phyloP scores from a whole-genome alignment of 805 yeast species.

The Hanseniaspora singularis region DNA sequence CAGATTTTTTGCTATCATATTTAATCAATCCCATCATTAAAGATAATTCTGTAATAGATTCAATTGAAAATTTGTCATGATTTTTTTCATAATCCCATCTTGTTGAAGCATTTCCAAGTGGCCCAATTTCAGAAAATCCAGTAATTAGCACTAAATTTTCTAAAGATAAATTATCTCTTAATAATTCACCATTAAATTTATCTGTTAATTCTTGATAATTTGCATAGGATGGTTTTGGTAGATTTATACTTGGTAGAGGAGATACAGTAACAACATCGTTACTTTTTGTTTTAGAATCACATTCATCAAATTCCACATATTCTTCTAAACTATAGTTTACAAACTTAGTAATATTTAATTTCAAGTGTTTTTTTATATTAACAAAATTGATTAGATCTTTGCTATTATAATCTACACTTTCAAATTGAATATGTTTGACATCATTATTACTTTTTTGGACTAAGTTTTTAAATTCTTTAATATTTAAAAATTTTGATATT shows the following conservation, averaged over 20 bases:
- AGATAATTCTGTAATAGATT: conserved; percentile 85
- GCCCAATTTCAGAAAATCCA: conserved; percentile 83
- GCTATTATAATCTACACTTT: neutral
- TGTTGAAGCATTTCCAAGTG: conserved; percentile 86
- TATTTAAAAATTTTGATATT: neutral
- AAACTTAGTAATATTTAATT: conserved; percentile 30
- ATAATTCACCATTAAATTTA: conserved; percentile 34
- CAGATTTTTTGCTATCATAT: conserved; percentile 38
- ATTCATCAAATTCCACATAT: no score
- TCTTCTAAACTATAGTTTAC: neutral
- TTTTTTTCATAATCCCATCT: conserved; percentile 87
- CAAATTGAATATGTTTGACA: neutral
- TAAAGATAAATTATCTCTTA: conserved; percentile 67
- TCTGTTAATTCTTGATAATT: conserved; percentile 46
- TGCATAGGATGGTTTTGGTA: conserved; percentile 64
- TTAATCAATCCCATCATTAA: conserved; percentile 86
- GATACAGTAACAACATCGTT: neutral
- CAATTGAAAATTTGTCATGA: conserved; percentile 66
- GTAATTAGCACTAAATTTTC: conserved; percentile 72
- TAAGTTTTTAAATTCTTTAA: neutral
- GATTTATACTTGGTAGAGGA: conserved; percentile 21
- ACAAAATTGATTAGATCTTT: conserved; percentile 43
- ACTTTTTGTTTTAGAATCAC: neutral
- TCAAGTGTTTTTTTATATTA: conserved; percentile 68
- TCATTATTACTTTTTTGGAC: neutral